Percentiles rank a stretch among this genome's conserved stretches.
Conservation (phyloP, 2,329 filamentous ascomycete genomes). For the Colletotrichum spaethianum region DNA sequence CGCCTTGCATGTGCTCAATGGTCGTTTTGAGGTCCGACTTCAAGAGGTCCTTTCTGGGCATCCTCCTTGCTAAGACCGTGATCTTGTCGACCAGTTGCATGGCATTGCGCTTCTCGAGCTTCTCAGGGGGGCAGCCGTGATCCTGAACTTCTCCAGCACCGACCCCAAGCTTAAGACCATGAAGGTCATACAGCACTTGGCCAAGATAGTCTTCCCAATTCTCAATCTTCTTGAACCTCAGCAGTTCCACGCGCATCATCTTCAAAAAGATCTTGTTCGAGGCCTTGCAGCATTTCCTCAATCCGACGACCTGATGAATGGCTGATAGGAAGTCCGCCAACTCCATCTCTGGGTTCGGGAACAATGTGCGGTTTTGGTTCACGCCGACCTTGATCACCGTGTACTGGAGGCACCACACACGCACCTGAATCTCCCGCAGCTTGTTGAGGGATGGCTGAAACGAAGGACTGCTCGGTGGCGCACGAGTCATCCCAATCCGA, state of each 20-base stretch:
- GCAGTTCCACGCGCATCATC: constrained; percentile 87
- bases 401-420: constrained; percentile 91
- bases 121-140: constrained; percentile 83
- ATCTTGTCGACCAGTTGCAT: constrained; percentile 88
- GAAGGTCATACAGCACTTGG: constrained; percentile 86
- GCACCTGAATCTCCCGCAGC: constrained; percentile 88
- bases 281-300: constrained; percentile 87
- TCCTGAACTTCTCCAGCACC: constrained; percentile 78
- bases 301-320: constrained; percentile 86
- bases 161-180: constrained; percentile 83
- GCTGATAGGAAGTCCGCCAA: constrained; percentile 84
- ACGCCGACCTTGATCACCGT: constrained; percentile 83
- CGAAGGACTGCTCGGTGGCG: constrained; percentile 70
- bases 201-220: constrained; percentile 90
- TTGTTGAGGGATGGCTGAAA: constrained; percentile 74
- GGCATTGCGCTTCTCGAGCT: constrained; percentile 84
- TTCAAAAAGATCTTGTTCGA: constrained; percentile 92
- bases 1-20: constrained; percentile 93
- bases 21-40: constrained; percentile 92
- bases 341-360: constrained; percentile 78
- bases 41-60: constrained; percentile 90
- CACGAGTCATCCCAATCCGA: constrained; percentile 79
- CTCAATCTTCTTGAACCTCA: constrained; percentile 81
- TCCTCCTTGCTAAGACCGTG: constrained; percentile 82
- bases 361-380: constrained; percentile 74